These are phyloP conservation scores for Globisporangium abappressorium DNA, from an alignment of 352 stramenopile genomes.

Conservation along the genomic window DNA sequence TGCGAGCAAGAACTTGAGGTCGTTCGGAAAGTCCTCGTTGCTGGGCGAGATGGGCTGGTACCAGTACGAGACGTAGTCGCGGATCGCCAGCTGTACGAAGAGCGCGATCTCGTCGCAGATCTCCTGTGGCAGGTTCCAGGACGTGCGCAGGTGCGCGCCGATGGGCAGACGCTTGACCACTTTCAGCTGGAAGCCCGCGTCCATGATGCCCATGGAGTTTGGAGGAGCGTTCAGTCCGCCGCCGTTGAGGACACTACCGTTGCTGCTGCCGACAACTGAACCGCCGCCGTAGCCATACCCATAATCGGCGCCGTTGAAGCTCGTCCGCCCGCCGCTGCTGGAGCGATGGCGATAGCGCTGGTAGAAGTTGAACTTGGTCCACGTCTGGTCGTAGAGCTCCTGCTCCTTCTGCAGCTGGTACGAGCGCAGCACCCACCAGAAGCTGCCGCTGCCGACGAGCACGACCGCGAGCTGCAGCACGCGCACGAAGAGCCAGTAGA, in stretches of 20 bases:
- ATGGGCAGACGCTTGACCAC: constrained; percentile 61
- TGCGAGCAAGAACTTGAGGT: constrained; percentile 63
- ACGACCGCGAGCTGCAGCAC: constrained; percentile 45
- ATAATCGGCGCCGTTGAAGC: constrained; percentile 3
- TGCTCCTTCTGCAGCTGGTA: constrained; percentile 65
- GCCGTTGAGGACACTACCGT: neutral
- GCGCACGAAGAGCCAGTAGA: constrained; percentile 26
- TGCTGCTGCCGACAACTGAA: neutral
- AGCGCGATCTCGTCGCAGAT: constrained; percentile 64
- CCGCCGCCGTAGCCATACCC: neutral
- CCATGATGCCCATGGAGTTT: constrained; percentile 9
- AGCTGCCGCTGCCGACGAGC: constrained; percentile 38
- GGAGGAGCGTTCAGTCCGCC: neutral
- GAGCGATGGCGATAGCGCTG: constrained; percentile 39
- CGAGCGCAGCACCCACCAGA: constrained; percentile 63
- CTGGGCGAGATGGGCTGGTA: constrained; percentile 51
- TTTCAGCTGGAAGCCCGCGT: constrained; percentile 50
- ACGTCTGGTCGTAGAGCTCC: constrained; percentile 50
- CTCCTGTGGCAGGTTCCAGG: constrained; percentile 45
- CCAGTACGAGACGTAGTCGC: constrained; percentile 69
- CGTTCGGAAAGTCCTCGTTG: constrained; percentile 65
- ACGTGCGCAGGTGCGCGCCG: constrained; percentile 54
- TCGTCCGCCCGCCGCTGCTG: constrained; percentile 7
- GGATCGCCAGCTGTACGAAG: constrained; percentile 42
- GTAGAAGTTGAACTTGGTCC: constrained; percentile 52